Base-by-base conservation (phyloP, 176 grass and related monocot genomes). In the Oryza glaberrima region DNA sequence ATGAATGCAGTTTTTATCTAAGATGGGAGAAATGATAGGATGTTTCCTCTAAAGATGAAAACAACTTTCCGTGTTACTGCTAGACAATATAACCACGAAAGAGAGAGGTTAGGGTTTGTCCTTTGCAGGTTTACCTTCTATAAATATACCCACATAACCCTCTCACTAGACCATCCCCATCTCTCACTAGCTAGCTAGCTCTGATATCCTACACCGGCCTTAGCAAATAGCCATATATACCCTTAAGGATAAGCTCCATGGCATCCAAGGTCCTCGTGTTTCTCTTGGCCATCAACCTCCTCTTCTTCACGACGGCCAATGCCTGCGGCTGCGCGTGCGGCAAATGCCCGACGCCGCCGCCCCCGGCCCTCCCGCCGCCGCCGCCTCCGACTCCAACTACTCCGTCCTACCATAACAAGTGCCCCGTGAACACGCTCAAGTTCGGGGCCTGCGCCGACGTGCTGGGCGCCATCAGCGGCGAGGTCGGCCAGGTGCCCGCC, bases 361-460 rank as follows among this genome's bases (percentile, higher is more conserved):
- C 85, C 28, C 76, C 76, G 2, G 76, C 14, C 1, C 48, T 48
- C 23, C 84, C 77, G 68, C 87, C 88, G 2, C 70, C 83, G 1
- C 81, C 70, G 3, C 68, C 88, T 2, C 34, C 80, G 9, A 28
- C 56, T 23, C 80, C 54, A 7, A 40, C 35, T 36, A 36, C 80
- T 14, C 61, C 86, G 25, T 66, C 88, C 11, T 65, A 66, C 7
- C 28, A 5, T n/a, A 65, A 6, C 70, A 84, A 77, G 38, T 95
- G 90, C 88, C 90, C 90, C 20, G 22, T 91, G 14, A 67, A 95
- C 76, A 32, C 90, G 67, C 90, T 91, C 45, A 92, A 95, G 87
- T 82, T 95, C 22, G 88, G 90, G 61, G 90, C 81, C 22, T 95
- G 90, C 36, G 80, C 69, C 73, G 70, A 92, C 22, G 79, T 95